Evolutionary conservation across 164 flowering plant genomes (phyloP).

Genomic region (Berberis thunbergii): DNA sequence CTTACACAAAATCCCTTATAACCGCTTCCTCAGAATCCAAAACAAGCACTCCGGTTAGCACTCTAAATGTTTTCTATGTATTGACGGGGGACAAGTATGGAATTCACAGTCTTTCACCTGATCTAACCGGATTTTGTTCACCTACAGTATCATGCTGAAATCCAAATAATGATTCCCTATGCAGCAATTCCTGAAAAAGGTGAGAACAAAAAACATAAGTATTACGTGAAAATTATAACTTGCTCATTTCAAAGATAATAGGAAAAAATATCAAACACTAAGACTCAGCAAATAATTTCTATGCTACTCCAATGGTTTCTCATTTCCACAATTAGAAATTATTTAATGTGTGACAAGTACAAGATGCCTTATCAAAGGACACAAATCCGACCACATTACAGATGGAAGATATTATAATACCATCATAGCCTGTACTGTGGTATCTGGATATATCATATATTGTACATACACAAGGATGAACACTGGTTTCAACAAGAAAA

Average conservation of each 20-base stretch:
- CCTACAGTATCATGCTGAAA: slow-evolving; percentile 26
- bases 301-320: too few species aligned
- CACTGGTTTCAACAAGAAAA: too few species aligned
- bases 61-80: slow-evolving; percentile 23
- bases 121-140: slow-evolving; percentile 18
- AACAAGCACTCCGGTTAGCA: slow-evolving; percentile 34
- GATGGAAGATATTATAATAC: too few species aligned
- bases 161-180: slow-evolving; percentile 25
- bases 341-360: too few species aligned
- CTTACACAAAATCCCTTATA: slow-evolving; percentile 30
- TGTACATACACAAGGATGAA: too few species aligned
- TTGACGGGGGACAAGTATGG: slow-evolving; percentile 20
- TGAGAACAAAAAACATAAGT: slow-evolving; percentile 6
- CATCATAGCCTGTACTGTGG: too few species aligned
- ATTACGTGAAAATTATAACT: not conserved
- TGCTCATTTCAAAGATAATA: not conserved
- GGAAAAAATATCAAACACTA: too few species aligned
- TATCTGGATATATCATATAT: too few species aligned
- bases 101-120: slow-evolving; percentile 22
- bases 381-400: too few species aligned
- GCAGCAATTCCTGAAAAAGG: slow-evolving; percentile 56
- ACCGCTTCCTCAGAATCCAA: slow-evolving; percentile 19
- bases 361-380: too few species aligned
- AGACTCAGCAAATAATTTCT: too few species aligned
- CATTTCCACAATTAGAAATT: too few species aligned